Conservation (phyloP, 441 rosid genomes). For the Gossypium gossypioides region DNA sequence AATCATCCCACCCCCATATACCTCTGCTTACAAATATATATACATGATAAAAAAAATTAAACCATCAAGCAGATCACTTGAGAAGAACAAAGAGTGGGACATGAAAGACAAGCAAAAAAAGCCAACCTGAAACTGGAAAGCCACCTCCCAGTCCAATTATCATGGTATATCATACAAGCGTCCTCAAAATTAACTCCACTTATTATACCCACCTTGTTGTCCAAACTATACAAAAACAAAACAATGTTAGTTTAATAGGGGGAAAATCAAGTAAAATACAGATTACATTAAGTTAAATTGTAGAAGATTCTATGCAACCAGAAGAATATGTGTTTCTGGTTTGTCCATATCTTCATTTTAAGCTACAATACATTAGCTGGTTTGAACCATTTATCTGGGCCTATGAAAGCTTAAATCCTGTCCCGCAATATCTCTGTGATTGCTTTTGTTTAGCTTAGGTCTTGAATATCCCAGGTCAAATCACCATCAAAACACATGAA, state of each 20-base stretch:
- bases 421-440: too few species aligned
- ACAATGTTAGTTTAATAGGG: neutral
- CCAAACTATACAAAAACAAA: constrained; percentile 30
- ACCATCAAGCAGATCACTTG: neutral
- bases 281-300: neutral
- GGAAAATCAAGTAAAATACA: too few species aligned
- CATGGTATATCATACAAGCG: constrained; percentile 37
- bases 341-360: too few species aligned
- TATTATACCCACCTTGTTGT: constrained; percentile 40
- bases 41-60: neutral
- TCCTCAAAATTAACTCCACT: constrained; percentile 49
- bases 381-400: too few species aligned
- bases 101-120: constrained; percentile 1
- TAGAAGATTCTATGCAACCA: neutral
- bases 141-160: constrained; percentile 39
- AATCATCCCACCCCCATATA: constrained; percentile 91
- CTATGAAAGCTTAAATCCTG: too few species aligned
- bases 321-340: too few species aligned
- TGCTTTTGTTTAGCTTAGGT: too few species aligned
- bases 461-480: too few species aligned
- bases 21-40: constrained; percentile 32
- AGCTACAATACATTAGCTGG: too few species aligned
- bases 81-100: neutral
- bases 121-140: constrained; percentile 49
- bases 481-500: too few species aligned